Evolutionary conservation across 768 basidiomycete genomes (phyloP).

Genomic region (Leccinum sublutescens): DNA sequence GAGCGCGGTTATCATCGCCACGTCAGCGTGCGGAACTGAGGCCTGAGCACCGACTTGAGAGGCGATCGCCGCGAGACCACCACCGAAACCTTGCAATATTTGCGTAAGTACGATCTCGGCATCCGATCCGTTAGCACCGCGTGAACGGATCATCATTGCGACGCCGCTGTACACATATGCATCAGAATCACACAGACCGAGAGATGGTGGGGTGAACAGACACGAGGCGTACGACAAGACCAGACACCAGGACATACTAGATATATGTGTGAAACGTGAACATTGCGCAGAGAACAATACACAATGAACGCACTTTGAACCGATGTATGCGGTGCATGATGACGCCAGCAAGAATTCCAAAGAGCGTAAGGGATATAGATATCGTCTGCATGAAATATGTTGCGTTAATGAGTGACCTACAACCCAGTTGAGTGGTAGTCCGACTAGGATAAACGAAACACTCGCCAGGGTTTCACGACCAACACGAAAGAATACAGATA

Average conservation of each 20-base stretch:
- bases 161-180: slow-evolving; percentile 44
- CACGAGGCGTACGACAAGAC: slow-evolving; percentile 58
- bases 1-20: slow-evolving; percentile 65
- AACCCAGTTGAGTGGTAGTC: slow-evolving; percentile 6
- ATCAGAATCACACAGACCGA: neutral
- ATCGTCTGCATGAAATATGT: slow-evolving; percentile 66
- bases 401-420: slow-evolving; percentile 52
- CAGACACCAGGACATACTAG: slow-evolving; percentile 49
- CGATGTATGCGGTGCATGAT: slow-evolving; percentile 52
- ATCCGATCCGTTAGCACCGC: slow-evolving; percentile 55
- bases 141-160: slow-evolving; percentile 67
- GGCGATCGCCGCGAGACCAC: slow-evolving; percentile 61
- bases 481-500: slow-evolving; percentile 72
- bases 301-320: slow-evolving; percentile 44
- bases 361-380: slow-evolving; percentile 58
- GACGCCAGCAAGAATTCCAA: slow-evolving; percentile 59
- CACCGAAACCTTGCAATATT: slow-evolving; percentile 71
- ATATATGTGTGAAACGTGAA: neutral
- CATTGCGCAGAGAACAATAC: neutral
- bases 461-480: slow-evolving; percentile 49
- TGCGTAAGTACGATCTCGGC: slow-evolving; percentile 64
- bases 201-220: slow-evolving; percentile 20
- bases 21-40: slow-evolving; percentile 59
- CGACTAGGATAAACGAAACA: neutral
- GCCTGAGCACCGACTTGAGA: slow-evolving; percentile 65